Percentiles rank a stretch among this genome's conserved stretches.
Evolutionary conservation across 2,329 filamentous ascomycete species (phyloP).

Genomic region (Sporothrix euskadiensis): DNA sequence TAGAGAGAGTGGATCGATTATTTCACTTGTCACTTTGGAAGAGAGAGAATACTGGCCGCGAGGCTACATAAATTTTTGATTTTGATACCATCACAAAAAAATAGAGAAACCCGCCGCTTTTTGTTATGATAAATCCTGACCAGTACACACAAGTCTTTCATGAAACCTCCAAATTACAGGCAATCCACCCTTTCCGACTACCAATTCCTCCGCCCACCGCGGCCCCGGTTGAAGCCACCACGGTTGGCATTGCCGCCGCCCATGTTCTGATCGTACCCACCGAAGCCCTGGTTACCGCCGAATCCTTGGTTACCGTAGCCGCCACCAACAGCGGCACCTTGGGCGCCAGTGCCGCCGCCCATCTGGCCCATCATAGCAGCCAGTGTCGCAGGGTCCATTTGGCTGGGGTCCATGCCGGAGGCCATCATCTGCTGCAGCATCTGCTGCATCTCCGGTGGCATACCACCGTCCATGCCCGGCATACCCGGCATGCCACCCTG

Average conservation of each 20-base stretch:
- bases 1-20: background rate
- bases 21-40: background rate
- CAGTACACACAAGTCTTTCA: background rate
- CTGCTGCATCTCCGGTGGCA: constrained; percentile 62
- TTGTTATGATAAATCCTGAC: background rate
- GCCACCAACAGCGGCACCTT: constrained; percentile 41
- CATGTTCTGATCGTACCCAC: constrained; percentile 49
- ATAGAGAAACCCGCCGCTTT: background rate
- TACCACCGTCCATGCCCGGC: constrained; percentile 32
- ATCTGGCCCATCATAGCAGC: constrained; percentile 61
- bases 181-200: background rate
- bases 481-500: constrained; percentile 35
- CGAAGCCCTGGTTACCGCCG: constrained; percentile 40
- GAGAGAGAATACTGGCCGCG: background rate
- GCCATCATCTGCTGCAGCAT: constrained; percentile 73
- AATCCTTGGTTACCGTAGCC: constrained; percentile 49
- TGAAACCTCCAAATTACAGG: background rate
- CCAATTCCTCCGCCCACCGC: constrained; percentile 37
- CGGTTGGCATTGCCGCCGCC: constrained; percentile 36
- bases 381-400: constrained; percentile 63
- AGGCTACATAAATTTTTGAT: background rate
- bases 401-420: constrained; percentile 63
- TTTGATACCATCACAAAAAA: background rate
- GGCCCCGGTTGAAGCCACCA: constrained; percentile 38
- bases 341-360: constrained; percentile 49